Conservation (phyloP, 495 filamentous ascomycete genomes). For the Viridothelium virens region DNA sequence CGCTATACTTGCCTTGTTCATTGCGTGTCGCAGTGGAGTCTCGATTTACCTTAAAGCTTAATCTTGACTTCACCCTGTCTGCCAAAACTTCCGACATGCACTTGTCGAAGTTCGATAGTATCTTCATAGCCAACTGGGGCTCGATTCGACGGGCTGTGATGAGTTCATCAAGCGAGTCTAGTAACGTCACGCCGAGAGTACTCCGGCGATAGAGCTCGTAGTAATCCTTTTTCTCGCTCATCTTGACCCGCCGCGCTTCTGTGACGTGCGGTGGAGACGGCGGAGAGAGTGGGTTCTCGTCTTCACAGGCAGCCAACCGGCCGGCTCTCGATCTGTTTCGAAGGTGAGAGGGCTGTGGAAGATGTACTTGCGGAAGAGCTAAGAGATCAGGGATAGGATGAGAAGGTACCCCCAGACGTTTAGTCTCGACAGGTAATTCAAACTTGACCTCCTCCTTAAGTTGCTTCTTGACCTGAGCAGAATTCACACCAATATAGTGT, state of each 20-base stretch:
- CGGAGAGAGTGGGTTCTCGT: background rate
- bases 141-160: slow-evolving; percentile 90
- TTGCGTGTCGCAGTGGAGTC: background rate
- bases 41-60: slow-evolving; percentile 83
- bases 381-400: background rate
- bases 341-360: background rate
- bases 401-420: background rate
- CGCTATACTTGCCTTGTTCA: background rate
- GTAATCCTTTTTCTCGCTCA: slow-evolving; percentile 43
- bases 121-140: slow-evolving; percentile 97
- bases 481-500: no score
- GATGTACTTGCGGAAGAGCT: background rate
- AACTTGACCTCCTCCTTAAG: background rate
- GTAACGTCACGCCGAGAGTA: slow-evolving; percentile 85
- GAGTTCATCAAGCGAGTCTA: slow-evolving; percentile 91
- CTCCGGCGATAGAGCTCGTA: slow-evolving; percentile 97
- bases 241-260: slow-evolving; percentile 16
- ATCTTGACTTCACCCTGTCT: slow-evolving; percentile 80
- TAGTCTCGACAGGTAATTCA: background rate
- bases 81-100: slow-evolving; percentile 79
- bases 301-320: background rate
- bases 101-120: slow-evolving; percentile 85
- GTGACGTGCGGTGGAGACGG: slow-evolving; percentile 15
- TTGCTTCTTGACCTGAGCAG: no score
- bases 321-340: no score